phyloP scores from a whole-genome alignment of 129 eudicot species.

The Pseudognaphalium luteoalbum region DNA sequence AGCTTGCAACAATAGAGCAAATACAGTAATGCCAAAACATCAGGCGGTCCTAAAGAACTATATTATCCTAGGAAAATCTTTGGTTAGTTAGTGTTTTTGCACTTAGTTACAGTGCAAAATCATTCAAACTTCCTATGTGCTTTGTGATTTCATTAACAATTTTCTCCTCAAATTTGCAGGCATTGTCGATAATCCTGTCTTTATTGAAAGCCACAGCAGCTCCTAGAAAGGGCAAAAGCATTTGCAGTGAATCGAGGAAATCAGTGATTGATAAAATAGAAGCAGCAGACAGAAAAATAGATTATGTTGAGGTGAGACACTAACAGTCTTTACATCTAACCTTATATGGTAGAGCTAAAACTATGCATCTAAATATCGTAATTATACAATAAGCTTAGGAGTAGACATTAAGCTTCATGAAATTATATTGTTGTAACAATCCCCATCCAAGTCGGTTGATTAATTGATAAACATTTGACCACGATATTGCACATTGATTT shows the following conservation, averaged over 20 bases:
- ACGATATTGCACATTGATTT: not conserved
- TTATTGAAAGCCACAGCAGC: conserved; percentile 62
- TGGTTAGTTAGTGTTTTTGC: not conserved
- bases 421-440: too few species aligned
- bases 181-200: conserved; percentile 74
- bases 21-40: too few species aligned
- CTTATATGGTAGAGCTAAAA: not conserved
- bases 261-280: conserved; percentile 52
- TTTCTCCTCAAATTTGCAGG: conserved; percentile 47
- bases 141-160: not conserved
- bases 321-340: not conserved
- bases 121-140: not conserved
- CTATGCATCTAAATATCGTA: not conserved
- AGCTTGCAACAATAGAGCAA: too few species aligned
- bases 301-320: conserved; percentile 80
- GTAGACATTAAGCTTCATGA: not conserved
- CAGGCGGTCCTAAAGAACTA: not conserved
- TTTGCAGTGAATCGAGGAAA: conserved; percentile 53
- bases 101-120: not conserved
- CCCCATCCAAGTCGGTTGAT: not conserved
- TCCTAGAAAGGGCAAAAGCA: conserved; percentile 49
- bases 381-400: not conserved
- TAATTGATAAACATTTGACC: not conserved
- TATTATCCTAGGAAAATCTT: not conserved
- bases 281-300: conserved; percentile 76